Evolutionary conservation across 2,329 filamentous ascomycete genomes (phyloP).

Genomic region (Phialemonium atrogriseum): DNA sequence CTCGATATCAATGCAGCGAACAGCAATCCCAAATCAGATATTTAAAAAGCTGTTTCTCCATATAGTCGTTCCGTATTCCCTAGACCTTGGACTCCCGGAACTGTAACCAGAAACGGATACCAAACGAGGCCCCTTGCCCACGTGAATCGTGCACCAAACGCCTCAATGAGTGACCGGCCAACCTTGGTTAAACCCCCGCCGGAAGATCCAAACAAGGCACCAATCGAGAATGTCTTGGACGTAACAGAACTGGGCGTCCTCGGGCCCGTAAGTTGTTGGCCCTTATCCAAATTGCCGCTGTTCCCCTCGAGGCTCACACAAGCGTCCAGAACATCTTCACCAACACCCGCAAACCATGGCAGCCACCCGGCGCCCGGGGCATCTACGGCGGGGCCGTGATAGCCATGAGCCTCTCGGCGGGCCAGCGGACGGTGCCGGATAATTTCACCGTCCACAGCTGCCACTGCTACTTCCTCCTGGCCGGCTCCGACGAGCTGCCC

Average conservation of each 20-base stretch:
- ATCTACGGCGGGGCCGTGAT: constrained; percentile 93
- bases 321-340: constrained; percentile 76
- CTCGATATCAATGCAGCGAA: no score
- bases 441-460: constrained; percentile 87
- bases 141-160: constrained; percentile 5
- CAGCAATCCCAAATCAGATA: no score
- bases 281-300: constrained; percentile 3
- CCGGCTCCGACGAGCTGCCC: constrained; percentile 75
- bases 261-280: constrained; percentile 52
- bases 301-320: constrained; percentile 2
- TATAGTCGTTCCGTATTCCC: no score
- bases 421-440: constrained; percentile 74
- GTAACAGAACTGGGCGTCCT: constrained; percentile 71
- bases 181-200: constrained; percentile 72
- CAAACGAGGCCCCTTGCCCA: no score
- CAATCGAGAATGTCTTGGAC: constrained; percentile 85
- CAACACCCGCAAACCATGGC: constrained; percentile 86
- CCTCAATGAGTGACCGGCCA: constrained; percentile 21
- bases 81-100: no score
- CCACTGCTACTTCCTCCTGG: constrained; percentile 98
- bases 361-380: constrained; percentile 82
- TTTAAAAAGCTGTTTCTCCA: no score
- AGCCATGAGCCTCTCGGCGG: constrained; percentile 81
- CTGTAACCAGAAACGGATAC: no score
- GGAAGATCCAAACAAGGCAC: constrained; percentile 61